These are phyloP conservation scores for Adenanthera pavonina DNA, from an alignment of 306 rosid species.

Conservation along the genomic window DNA sequence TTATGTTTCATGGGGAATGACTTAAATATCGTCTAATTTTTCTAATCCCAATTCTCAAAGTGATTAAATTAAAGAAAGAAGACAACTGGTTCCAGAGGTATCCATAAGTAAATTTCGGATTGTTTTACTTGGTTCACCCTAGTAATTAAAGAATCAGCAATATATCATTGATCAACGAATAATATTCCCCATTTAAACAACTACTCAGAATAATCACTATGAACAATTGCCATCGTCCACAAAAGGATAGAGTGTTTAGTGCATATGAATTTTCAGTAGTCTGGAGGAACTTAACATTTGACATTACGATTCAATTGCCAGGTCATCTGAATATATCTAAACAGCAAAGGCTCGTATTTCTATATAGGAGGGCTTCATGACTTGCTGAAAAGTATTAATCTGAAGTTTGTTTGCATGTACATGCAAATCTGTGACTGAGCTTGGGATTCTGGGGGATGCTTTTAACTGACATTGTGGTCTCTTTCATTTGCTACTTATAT, in stretches of 20 bases:
- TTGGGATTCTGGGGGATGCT: neutral
- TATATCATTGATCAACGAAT: neutral
- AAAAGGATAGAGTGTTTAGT: neutral
- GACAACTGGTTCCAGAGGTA: neutral
- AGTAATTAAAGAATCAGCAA: neutral
- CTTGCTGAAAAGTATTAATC: constrained; percentile 32
- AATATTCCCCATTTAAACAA: neutral
- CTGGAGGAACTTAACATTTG: constrained; percentile 29
- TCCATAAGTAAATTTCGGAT: neutral
- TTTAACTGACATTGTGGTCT: neutral
- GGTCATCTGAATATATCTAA: constrained; percentile 12
- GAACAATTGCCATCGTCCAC: neutral
- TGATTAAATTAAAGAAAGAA: neutral
- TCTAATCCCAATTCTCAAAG: neutral
- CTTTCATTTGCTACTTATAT: neutral
- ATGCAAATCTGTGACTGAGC: neutral
- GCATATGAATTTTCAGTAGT: constrained; percentile 3
- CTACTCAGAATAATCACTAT: constrained; percentile 9
- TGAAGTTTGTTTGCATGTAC: neutral
- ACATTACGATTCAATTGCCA: neutral
- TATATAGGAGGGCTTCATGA: constrained; percentile 16
- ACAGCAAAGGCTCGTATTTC: constrained; percentile 12
- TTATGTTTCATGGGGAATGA: neutral
- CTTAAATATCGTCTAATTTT: neutral
- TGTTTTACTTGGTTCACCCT: neutral